Percentiles rank a stretch among this genome's conserved stretches.
Evolutionary conservation across 345 rosid species (phyloP).

Genomic region (Chamaenerion angustifolium): DNA sequence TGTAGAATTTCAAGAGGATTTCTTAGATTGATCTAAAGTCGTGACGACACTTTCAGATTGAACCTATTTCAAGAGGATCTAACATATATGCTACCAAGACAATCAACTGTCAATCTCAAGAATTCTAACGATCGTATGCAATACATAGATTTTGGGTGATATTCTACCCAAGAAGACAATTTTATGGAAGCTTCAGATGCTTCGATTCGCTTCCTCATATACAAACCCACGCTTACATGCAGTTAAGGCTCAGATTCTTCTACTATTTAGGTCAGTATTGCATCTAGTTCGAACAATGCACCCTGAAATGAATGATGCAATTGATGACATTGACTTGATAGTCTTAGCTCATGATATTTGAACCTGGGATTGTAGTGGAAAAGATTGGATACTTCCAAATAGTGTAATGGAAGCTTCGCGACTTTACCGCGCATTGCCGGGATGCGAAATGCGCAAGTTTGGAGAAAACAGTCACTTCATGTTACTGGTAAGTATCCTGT

Average conservation of each 20-base stretch:
- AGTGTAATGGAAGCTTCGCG: conserved; percentile 48
- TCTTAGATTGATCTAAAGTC: no score
- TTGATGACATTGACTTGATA: no score
- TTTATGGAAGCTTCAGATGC: conserved; percentile 65
- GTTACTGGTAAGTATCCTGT: conserved; percentile 74
- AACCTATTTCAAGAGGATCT: no score
- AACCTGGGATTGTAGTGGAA: conserved; percentile 31
- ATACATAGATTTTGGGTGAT: conserved; percentile 41
- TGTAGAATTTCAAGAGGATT: no score
- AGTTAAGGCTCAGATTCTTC: conserved; percentile 48
- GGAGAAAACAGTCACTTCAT: conserved; percentile 53
- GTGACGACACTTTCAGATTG: no score
- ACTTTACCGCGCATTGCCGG: conserved; percentile 27
- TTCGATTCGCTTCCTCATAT: conserved; percentile 43
- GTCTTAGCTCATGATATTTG: not conserved
- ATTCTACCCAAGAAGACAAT: conserved; percentile 54
- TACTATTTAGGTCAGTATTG: conserved; percentile 45
- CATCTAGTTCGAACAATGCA: no score
- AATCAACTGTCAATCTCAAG: no score
- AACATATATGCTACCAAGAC: no score
- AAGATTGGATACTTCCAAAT: conserved; percentile 55
- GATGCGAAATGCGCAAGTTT: conserved; percentile 44
- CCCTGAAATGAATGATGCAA: no score
- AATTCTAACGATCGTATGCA: no score
- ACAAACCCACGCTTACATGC: conserved; percentile 64